Evolutionary conservation across 2,329 filamentous ascomycete species (phyloP).

Genomic region (Ceratocystis eucalypticola): DNA sequence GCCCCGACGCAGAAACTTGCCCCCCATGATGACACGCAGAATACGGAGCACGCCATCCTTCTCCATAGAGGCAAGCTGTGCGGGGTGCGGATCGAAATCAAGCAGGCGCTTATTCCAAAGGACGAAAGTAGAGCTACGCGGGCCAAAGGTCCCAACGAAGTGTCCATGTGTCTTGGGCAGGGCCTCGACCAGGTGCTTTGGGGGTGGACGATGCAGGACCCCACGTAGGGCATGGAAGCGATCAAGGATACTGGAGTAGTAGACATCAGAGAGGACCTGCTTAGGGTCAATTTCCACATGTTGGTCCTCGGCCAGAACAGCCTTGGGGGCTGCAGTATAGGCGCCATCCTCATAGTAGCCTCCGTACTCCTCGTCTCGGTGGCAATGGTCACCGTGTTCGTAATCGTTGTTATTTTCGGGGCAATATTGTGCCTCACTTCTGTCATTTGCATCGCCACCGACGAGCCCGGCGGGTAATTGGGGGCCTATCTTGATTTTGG

Average conservation of each 20-base stretch:
- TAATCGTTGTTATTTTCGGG: constrained; percentile 21
- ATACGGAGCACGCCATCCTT: constrained; percentile 53
- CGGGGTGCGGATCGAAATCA: constrained; percentile 42
- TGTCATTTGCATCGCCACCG: neutral
- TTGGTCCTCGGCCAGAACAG: constrained; percentile 23
- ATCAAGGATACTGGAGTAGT: constrained; percentile 50
- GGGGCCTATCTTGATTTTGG: constrained; percentile 36
- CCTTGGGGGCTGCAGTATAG: constrained; percentile 50
- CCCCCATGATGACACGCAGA: constrained; percentile 51
- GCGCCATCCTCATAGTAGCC: constrained; percentile 68
- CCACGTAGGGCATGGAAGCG: constrained; percentile 54
- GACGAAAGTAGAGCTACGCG: constrained; percentile 35
- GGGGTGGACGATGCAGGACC: constrained; percentile 43
- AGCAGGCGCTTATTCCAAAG: constrained; percentile 41
- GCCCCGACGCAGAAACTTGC: constrained; percentile 49
- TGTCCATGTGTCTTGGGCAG: constrained; percentile 42
- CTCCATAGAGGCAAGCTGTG: constrained; percentile 50
- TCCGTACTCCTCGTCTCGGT: constrained; percentile 27
- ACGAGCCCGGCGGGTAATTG: constrained; percentile 31
- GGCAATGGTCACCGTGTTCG: constrained; percentile 21
- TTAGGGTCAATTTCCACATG: constrained; percentile 26
- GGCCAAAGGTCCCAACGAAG: constrained; percentile 41
- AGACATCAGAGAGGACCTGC: constrained; percentile 46
- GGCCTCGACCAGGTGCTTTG: constrained; percentile 36
- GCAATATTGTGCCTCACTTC: constrained; percentile 18